Evolutionary conservation across 768 basidiomycete genomes (phyloP).

Genomic region (Suillus spraguei): DNA sequence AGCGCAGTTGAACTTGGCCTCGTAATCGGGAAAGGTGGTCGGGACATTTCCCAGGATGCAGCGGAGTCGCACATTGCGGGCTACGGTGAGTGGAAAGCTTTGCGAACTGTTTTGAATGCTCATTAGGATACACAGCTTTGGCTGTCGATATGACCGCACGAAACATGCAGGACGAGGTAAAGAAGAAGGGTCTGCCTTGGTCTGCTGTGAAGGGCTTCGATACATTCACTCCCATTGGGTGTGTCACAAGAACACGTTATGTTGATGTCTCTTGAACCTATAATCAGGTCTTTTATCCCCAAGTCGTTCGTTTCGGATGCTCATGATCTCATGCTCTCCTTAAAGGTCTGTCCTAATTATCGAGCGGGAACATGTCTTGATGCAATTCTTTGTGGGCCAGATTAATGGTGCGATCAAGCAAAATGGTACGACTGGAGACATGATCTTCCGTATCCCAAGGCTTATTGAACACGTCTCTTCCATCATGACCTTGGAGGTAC

Average conservation of each 20-base stretch:
- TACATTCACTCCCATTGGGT: slow-evolving; percentile 94
- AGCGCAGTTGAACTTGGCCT: slow-evolving; percentile 89
- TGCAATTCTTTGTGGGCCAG: slow-evolving; percentile 38
- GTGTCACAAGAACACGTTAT: slow-evolving; percentile 15
- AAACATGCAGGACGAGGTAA: slow-evolving; percentile 92
- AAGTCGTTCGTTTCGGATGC: slow-evolving; percentile 69
- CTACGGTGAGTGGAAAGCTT: slow-evolving; percentile 61
- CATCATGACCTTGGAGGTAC: slow-evolving; percentile 95
- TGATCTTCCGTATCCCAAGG: slow-evolving; percentile 90
- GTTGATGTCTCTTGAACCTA: slow-evolving; percentile 11
- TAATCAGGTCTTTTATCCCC: slow-evolving; percentile 74
- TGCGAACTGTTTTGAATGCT: too few relatives aligned
- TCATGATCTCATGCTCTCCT: slow-evolving; percentile 71
- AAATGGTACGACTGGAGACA: slow-evolving; percentile 81
- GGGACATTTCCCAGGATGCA: slow-evolving; percentile 74
- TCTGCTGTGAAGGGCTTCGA: slow-evolving; percentile 97
- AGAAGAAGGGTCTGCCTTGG: slow-evolving; percentile 96
- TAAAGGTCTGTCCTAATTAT: slow-evolving; percentile 55
- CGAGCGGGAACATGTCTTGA: not conserved
- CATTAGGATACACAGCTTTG: slow-evolving; percentile 55
- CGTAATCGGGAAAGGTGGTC: slow-evolving; percentile 87
- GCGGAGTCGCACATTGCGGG: slow-evolving; percentile 86
- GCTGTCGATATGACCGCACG: slow-evolving; percentile 97
- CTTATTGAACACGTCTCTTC: slow-evolving; percentile 91
- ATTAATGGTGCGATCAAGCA: slow-evolving; percentile 87